These are phyloP conservation scores for Tephrocybe sp. DNA, from an alignment of 768 basidiomycete genomes.

Conservation along the genomic window DNA sequence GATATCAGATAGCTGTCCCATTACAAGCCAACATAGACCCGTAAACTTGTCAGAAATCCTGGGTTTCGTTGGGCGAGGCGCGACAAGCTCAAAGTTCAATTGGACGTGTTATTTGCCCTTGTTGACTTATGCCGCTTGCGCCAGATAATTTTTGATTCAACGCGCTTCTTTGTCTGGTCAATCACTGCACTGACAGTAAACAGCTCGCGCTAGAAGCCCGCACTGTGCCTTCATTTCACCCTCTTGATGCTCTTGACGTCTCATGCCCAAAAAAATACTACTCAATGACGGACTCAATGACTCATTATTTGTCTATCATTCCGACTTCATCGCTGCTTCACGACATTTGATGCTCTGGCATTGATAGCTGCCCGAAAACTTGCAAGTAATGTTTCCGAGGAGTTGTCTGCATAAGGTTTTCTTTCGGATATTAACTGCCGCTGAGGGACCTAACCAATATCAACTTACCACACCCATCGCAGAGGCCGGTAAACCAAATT, in stretches of 20 bases:
- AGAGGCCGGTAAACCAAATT: too few species aligned
- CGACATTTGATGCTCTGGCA: too few species aligned
- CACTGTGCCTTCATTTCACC: slow-evolving; percentile 7
- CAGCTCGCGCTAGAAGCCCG: slow-evolving; percentile 12
- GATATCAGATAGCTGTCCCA: neutral
- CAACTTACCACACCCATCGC: too few species aligned
- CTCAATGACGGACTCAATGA: too few species aligned
- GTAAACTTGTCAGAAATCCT: slow-evolving; percentile 15
- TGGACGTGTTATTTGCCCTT: slow-evolving; percentile 15
- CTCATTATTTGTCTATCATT: neutral
- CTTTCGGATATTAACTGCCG: too few species aligned
- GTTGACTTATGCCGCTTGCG: slow-evolving; percentile 2
- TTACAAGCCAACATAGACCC: slow-evolving; percentile 6
- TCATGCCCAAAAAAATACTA: too few species aligned
- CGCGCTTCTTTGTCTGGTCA: neutral
- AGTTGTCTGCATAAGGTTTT: too few species aligned
- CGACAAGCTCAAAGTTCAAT: neutral
- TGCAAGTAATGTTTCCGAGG: neutral
- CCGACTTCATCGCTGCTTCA: slow-evolving; percentile 9
- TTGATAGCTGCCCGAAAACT: neutral
- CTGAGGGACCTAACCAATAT: too few species aligned
- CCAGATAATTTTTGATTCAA: neutral
- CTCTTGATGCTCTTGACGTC: neutral
- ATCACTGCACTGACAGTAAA: slow-evolving; percentile 5
- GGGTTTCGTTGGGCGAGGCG: neutral